Base-by-base conservation (phyloP, 2,329 filamentous ascomycete species). In the Cordyceps militaris region DNA sequence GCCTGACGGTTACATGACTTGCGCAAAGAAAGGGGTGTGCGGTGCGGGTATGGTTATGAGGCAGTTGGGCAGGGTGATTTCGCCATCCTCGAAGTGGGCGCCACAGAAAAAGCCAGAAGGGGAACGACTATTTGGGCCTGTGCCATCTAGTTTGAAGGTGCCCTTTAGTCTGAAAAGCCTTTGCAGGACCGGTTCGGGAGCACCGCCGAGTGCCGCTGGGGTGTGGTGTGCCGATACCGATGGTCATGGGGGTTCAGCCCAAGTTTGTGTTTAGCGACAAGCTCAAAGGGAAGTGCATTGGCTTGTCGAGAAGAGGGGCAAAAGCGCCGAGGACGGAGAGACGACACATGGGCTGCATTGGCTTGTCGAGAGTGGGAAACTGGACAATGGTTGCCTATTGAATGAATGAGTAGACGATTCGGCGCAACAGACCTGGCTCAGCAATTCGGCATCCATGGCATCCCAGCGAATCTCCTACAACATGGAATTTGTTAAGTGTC, bases 61-160 rank as follows among this genome's bases (percentile, higher is more conserved):
- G 57, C 40, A 52, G 52, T 52, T 47, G 46, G 47, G 38, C 52
- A 46, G 40, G 52, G 53, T 10, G 36, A 59, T 59, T 59, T 59
- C 57, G 57, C 52, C 57, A 59, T 59, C 43, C 23, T 36, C 30
- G 32, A 59, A 52, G 52, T 56, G 52, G 50, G 52, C 57, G 57
- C 50, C 51, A 56, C 57, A 19, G 34, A 19, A 10, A 48, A 26
- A 38, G 48, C 19, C 28, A 56, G 48, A 10, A 53, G 4, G 42
- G 34, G 49, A 34, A 19, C 32, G 8, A 23, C 21, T n/a, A 4
- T 9, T 36, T 19, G 26, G 34, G 53, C 21, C 38, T 48, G 50
- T 43, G 34, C 50, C n/a, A n/a, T 21, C 19, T 49, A 19, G 43
- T 19, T 44, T 56, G 34, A 40, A 51, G 16, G 16, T 13, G 11